These are phyloP conservation scores for Wickerhamiella lipophila DNA, from an alignment of 805 yeast species.

Conservation along the genomic window DNA sequence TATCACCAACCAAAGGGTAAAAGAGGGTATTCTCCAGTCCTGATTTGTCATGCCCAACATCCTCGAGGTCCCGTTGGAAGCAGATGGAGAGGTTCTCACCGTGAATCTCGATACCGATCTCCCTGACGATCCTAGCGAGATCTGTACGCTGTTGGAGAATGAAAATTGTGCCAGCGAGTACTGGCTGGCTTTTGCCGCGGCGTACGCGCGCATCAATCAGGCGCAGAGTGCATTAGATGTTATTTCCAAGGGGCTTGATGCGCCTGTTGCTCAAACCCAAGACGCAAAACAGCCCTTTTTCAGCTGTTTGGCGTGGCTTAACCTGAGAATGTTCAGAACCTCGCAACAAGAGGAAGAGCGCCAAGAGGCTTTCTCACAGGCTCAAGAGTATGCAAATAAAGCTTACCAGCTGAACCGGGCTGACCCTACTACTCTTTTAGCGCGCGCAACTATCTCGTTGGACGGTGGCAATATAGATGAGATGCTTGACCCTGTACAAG, in stretches of 20 bases:
- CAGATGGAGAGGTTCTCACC: conserved; percentile 72
- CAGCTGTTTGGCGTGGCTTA: conserved; percentile 62
- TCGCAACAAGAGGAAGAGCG: conserved; percentile 21
- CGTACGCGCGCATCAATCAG: conserved; percentile 54
- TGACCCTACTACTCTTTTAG: conserved; percentile 41
- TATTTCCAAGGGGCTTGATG: conserved; percentile 44
- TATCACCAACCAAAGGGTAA: too few species aligned
- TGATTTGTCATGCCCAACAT: conserved; percentile 17
- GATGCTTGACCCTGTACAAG: conserved; percentile 58
- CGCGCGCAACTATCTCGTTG: conserved; percentile 53
- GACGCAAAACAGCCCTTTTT: conserved; percentile 42
- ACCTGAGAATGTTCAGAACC: conserved; percentile 25
- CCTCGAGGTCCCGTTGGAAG: conserved; percentile 61
- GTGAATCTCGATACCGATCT: conserved; percentile 69
- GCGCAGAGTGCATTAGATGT: conserved; percentile 52
- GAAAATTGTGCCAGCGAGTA: conserved; percentile 64
- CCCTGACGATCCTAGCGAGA: conserved; percentile 81
- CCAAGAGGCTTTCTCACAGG: conserved; percentile 27
- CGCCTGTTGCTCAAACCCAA: conserved; percentile 22
- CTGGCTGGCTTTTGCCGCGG: conserved; percentile 79
- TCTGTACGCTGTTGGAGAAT: conserved; percentile 62
- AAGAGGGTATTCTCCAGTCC: too few species aligned
- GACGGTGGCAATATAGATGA: conserved; percentile 52
- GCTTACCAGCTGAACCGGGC: conserved; percentile 38
- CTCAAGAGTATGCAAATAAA: conserved; percentile 36